These are phyloP conservation scores for Syzygium aqueum DNA, from an alignment of 345 rosid genomes.

Conservation along the genomic window DNA sequence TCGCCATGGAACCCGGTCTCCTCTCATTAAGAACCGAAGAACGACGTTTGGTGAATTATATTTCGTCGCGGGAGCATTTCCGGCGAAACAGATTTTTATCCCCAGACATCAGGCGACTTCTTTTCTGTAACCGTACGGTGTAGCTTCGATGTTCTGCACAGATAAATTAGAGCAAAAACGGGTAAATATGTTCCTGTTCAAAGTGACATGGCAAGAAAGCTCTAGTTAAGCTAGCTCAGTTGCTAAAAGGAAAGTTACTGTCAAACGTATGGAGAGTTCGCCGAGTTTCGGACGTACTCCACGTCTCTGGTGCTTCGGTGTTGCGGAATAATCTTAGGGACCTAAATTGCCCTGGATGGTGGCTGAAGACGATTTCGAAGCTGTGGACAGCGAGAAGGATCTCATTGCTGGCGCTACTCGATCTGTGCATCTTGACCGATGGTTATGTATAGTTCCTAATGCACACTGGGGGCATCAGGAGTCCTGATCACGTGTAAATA, in stretches of 20 bases:
- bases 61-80: too few relatives aligned
- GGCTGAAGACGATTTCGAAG: conserved; percentile 35
- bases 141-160: neutral
- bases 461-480: neutral
- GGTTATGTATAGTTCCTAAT: neutral
- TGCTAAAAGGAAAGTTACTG: neutral
- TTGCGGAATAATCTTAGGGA: conserved; percentile 39
- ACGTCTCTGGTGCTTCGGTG: conserved; percentile 1
- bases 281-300: neutral
- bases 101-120: neutral
- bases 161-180: neutral
- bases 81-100: neutral
- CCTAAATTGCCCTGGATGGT: conserved; percentile 82
- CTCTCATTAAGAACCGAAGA: too few relatives aligned
- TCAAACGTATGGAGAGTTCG: too few relatives aligned
- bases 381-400: conserved; percentile 14
- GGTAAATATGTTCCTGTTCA: neutral
- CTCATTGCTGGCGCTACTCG: conserved; percentile 35
- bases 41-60: too few relatives aligned
- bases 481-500: neutral
- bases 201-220: neutral
- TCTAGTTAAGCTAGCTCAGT: neutral
- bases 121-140: neutral
- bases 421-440: neutral
- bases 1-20: too few relatives aligned